Conservation (phyloP, 139 green algal species). For the Auxenochlorella pyrenoidosa region DNA sequence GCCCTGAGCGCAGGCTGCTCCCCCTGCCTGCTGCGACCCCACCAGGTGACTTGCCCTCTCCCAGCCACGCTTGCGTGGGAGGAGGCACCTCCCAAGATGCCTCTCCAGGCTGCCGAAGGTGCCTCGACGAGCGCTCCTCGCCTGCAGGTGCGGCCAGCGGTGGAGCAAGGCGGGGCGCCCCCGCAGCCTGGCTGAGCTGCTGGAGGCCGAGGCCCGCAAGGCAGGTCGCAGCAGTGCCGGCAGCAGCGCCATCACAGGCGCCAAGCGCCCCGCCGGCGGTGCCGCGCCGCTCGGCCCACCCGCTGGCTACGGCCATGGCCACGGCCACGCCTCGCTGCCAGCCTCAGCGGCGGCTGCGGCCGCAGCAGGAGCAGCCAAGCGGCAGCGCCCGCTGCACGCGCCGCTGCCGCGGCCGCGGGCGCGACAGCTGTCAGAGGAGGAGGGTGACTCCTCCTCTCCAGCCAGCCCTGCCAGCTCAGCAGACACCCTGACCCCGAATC, state of each 20-base stretch:
- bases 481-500: background rate
- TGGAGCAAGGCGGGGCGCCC: conserved; percentile 16
- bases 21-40: too few species aligned
- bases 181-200: background rate
- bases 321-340: too few species aligned
- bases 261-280: background rate
- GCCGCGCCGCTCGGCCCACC: background rate
- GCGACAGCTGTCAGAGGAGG: background rate
- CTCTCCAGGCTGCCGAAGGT: too few species aligned
- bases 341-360: background rate
- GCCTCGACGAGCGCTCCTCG: background rate
- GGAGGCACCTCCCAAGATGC: too few species aligned
- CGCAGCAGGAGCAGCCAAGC: background rate
- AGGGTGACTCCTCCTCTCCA: conserved; percentile 2
- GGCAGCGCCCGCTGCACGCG: background rate
- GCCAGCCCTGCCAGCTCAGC: background rate
- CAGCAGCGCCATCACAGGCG: background rate
- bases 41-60: too few species aligned
- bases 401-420: background rate
- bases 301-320: too few species aligned
- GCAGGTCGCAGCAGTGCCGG: background rate
- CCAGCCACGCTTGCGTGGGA: too few species aligned
- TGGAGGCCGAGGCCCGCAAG: background rate
- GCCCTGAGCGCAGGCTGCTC: too few species aligned
- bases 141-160: conserved; percentile 24